These are phyloP conservation scores for Mycocentrospora acerina DNA, from an alignment of 2,329 filamentous ascomycete species.

Conservation along the genomic window DNA sequence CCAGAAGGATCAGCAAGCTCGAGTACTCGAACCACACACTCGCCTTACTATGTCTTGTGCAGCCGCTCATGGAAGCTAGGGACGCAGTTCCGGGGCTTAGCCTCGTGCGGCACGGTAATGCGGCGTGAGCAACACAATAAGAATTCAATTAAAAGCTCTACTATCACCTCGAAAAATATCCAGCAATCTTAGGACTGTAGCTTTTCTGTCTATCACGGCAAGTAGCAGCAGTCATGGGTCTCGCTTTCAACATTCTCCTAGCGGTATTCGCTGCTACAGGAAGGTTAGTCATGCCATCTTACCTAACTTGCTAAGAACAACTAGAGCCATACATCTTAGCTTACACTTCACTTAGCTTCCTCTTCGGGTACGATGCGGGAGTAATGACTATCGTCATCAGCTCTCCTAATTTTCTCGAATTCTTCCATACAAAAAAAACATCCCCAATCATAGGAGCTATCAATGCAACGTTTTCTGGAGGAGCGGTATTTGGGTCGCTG, in stretches of 20 bases:
- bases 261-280: conserved; percentile 49
- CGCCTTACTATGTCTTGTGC: background rate
- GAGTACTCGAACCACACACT: conserved; percentile 6
- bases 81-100: conserved; percentile 20
- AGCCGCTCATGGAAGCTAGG: conserved; percentile 24
- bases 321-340: too few species aligned
- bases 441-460: conserved; percentile 62
- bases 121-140: background rate
- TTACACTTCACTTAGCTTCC: conserved; percentile 4
- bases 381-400: conserved; percentile 56
- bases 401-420: conserved; percentile 57
- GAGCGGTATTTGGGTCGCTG: conserved; percentile 58
- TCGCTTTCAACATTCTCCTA: conserved; percentile 46
- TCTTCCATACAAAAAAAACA: conserved; percentile 56
- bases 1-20: conserved; percentile 13
- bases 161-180: background rate
- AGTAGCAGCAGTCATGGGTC: conserved; percentile 37
- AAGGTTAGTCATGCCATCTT: conserved; percentile 30
- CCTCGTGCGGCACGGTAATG: conserved; percentile 10
- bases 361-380: conserved; percentile 45
- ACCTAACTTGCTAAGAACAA: background rate
- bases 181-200: background rate
- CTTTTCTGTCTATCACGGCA: background rate
- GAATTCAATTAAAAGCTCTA: conserved; percentile 2
- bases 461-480: conserved; percentile 63